These are phyloP conservation scores for Linanthus parryae DNA, from an alignment of 148 eudicot genomes.

Conservation along the genomic window DNA sequence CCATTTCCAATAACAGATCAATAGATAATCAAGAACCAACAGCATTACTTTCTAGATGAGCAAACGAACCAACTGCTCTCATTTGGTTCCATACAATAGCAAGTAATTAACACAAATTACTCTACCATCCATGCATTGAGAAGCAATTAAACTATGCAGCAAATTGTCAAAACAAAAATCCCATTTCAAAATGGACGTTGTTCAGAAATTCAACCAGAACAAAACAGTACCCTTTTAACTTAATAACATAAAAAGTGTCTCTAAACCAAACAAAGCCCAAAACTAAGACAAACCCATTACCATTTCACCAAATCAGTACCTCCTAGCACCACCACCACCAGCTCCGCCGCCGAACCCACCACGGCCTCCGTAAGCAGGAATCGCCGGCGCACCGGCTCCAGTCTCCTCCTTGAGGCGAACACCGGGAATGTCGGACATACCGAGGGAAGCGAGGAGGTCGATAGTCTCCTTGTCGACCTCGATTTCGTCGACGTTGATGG, in stretches of 20 bases:
- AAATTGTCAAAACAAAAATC: neutral
- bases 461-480: slow-evolving; percentile 36
- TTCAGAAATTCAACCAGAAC: neutral
- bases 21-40: too few species aligned
- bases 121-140: too few species aligned
- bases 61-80: too few species aligned
- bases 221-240: neutral
- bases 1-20: too few species aligned
- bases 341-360: slow-evolving; percentile 18
- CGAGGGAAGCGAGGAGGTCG: slow-evolving; percentile 21
- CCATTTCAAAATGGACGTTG: neutral
- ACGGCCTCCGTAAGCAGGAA: slow-evolving; percentile 10
- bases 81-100: too few species aligned
- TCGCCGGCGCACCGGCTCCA: neutral
- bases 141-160: too few species aligned
- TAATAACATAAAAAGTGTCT: too few species aligned
- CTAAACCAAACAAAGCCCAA: neutral
- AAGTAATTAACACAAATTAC: too few species aligned
- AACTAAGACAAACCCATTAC: too few species aligned
- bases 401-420: slow-evolving; percentile 22
- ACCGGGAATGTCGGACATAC: slow-evolving; percentile 25
- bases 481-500: slow-evolving; percentile 19
- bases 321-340: slow-evolving; percentile 16
- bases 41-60: too few species aligned
- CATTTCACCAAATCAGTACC: slow-evolving; percentile 11